Evolutionary conservation across 257 asterid species (phyloP).

Genomic region (Forsythia suspensa): DNA sequence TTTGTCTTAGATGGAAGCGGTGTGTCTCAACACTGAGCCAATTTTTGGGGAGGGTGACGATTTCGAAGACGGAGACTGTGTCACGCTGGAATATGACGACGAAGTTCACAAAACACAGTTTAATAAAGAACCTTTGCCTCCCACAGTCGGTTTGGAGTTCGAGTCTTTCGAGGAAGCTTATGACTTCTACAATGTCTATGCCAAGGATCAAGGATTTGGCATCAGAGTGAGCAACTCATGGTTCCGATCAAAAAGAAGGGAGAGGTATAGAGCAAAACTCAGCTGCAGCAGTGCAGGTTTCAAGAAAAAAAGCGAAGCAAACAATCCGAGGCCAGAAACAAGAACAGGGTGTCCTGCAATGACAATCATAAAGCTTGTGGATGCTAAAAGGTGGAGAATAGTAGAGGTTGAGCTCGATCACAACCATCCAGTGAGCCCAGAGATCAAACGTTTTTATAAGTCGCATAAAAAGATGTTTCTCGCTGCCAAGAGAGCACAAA

Average conservation of each 20-base stretch:
- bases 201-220: constrained; percentile 65
- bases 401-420: constrained; percentile 58
- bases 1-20: constrained; percentile 51
- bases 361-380: constrained; percentile 58
- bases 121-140: constrained; percentile 28
- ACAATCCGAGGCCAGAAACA: constrained; percentile 62
- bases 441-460: constrained; percentile 53
- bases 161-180: constrained; percentile 58
- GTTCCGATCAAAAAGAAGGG: constrained; percentile 66
- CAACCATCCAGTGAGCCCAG: constrained; percentile 64
- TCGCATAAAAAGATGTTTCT: constrained; percentile 60
- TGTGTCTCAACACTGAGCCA: constrained; percentile 53
- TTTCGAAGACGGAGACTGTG: constrained; percentile 45
- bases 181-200: constrained; percentile 57
- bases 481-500: constrained; percentile 38
- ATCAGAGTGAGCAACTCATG: constrained; percentile 65
- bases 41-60: constrained; percentile 44
- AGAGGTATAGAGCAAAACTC: constrained; percentile 62
- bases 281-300: constrained; percentile 68
- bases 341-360: constrained; percentile 72
- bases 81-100: constrained; percentile 29
- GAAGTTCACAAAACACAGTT: constrained; percentile 29
- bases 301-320: constrained; percentile 64
- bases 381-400: constrained; percentile 55
- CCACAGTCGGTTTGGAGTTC: constrained; percentile 58